These are phyloP conservation scores for Fusarium anguioides DNA, from an alignment of 2,329 filamentous ascomycete species.

Conservation along the genomic window DNA sequence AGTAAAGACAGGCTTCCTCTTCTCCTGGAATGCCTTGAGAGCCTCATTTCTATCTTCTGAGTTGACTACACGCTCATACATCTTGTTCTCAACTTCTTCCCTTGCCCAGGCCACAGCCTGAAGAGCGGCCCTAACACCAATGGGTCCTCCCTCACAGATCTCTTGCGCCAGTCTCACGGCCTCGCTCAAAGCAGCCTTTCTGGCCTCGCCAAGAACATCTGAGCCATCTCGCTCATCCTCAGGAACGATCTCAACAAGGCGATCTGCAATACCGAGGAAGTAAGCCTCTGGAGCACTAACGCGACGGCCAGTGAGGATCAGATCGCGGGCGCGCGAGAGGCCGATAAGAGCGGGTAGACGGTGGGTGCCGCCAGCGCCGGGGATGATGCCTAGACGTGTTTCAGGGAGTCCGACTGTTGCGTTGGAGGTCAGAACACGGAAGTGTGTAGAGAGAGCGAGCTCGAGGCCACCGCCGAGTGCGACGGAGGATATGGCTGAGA, in stretches of 20 bases:
- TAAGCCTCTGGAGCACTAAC: constrained; percentile 88
- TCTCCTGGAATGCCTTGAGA: constrained; percentile 80
- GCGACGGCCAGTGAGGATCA: constrained; percentile 90
- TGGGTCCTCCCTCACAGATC: constrained; percentile 89
- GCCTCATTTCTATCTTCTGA: constrained; percentile 92
- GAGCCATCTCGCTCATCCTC: constrained; percentile 59
- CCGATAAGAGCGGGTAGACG: constrained; percentile 87
- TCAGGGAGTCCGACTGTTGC: constrained; percentile 87
- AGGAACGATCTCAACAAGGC: constrained; percentile 82
- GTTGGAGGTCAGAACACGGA: constrained; percentile 86
- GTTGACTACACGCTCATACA: constrained; percentile 84
- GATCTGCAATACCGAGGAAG: constrained; percentile 88
- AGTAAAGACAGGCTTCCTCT: constrained; percentile 69
- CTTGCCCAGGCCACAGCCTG: constrained; percentile 78
- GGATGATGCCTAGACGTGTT: constrained; percentile 92
- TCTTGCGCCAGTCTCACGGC: constrained; percentile 82
- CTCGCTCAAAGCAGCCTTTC: constrained; percentile 77
- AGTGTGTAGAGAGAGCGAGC: constrained; percentile 87
- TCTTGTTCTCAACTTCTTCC: constrained; percentile 84
- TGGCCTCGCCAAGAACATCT: constrained; percentile 66
- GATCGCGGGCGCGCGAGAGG: constrained; percentile 81
- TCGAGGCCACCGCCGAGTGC: constrained; percentile 95
- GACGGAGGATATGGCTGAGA: constrained; percentile 84
- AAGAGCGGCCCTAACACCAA: constrained; percentile 83
- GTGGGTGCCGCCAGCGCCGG: constrained; percentile 92